Evolutionary conservation across 2,329 filamentous ascomycete genomes (phyloP), one percentile per base, ranked within the genome.

Genomic region (Alternaria brassicicola): DNA sequence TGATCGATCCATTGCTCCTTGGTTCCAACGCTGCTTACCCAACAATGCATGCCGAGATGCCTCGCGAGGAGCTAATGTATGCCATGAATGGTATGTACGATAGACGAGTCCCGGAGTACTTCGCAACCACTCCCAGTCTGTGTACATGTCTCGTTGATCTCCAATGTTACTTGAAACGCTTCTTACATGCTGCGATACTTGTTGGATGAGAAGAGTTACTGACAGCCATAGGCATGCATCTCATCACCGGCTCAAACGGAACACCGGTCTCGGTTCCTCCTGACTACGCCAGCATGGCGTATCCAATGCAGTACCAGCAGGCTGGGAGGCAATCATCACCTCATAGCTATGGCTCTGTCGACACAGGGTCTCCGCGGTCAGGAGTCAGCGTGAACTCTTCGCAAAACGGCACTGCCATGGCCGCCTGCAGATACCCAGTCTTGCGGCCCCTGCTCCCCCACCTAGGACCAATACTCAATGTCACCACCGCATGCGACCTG

Each of bases 401-500:
- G 26, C 72, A 75, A 39, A 67, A 68, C 33, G 74, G 69, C n/a
- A 55, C 47, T 25, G 52, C 54, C 12, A 61, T 60, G 6, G 55
- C 65, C 9, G 52, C 67, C 10, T 81, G 51, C 70, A 87, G 91
- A 73, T 96, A 96, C 73, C 93, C 93, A 5, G 93, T 96, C 15
- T 80, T 97, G 56, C 89, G 92, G 69, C 93, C 93, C 31, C 82
- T 97, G 2, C 77, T 96, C 30, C 91, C 93, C 17, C 90, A 96
- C 72, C 85, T 97, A 45, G 86, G 87, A 21, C 87, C 87, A 55
- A 91, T 96, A 61, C 88, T 97, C 39, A 91, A 92, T 2, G 83
- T 91, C 43, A 85, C 88, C 2, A 84, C 96, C 49, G 93, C 93
- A 8, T 97, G 92, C 79, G 93, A 97, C 74, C 83, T 97, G 45